Evolutionary conservation across 140 eudicot species (phyloP).

Genomic region (Oenanthe javanica): DNA sequence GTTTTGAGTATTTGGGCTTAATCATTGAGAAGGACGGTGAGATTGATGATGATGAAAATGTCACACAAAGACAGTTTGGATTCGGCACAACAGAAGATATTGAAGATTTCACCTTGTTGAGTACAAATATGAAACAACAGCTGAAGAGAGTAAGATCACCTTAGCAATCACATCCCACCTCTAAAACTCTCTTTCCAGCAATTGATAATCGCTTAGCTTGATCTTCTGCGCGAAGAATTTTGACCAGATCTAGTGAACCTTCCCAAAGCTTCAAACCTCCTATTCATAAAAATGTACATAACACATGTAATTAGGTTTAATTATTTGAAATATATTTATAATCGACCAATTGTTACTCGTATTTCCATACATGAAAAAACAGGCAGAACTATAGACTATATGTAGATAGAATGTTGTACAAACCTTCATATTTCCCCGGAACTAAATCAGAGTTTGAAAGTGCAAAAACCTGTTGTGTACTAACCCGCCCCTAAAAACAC

Average conservation of each 20-base stretch:
- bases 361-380: neutral
- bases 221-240: conserved; percentile 49
- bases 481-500: conserved; percentile 73
- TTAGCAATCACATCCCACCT: conserved; percentile 51
- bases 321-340: neutral
- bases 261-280: conserved; percentile 96
- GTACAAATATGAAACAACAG: conserved; percentile 1
- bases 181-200: conserved; percentile 64
- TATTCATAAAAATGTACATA: conserved; percentile 16
- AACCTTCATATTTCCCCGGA: conserved; percentile 98
- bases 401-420: conserved; percentile 6
- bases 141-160: conserved; percentile 22
- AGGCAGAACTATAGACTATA: neutral
- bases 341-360: neutral
- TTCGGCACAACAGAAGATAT: neutral
- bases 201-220: conserved; percentile 42
- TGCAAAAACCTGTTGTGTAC: conserved; percentile 76
- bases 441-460: conserved; percentile 87
- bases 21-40: too few relatives aligned
- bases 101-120: neutral
- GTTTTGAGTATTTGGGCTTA: too few relatives aligned
- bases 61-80: too few relatives aligned
- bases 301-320: neutral
- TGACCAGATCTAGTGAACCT: conserved; percentile 87
- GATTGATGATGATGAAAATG: too few relatives aligned